These are phyloP conservation scores for Eucalyptus shirleyi DNA, from an alignment of 345 rosid species.

Conservation along the genomic window DNA sequence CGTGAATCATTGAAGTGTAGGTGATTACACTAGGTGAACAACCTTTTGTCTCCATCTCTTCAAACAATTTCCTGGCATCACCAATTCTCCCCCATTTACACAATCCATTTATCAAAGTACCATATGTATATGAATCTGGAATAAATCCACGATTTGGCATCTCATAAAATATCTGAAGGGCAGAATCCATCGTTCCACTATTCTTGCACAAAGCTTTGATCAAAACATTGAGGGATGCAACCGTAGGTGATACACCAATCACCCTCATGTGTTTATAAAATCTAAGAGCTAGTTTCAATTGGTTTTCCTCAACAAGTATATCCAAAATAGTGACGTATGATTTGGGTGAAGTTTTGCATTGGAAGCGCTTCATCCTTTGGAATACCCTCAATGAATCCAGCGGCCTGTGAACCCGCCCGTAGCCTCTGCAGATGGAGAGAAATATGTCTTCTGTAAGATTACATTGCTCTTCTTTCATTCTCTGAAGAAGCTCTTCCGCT, in stretches of 20 bases:
- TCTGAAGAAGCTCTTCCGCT: constrained; percentile 55
- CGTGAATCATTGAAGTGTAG: constrained; percentile 60
- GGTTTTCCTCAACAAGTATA: constrained; percentile 78
- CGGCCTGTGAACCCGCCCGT: constrained; percentile 70
- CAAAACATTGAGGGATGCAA: constrained; percentile 70
- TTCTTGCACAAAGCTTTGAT: constrained; percentile 83
- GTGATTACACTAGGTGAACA: constrained; percentile 82
- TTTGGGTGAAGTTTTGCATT: constrained; percentile 42
- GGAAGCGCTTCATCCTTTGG: constrained; percentile 54
- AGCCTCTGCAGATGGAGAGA: constrained; percentile 63
- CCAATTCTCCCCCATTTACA: constrained; percentile 47
- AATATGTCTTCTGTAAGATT: constrained; percentile 40
- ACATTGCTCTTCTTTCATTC: constrained; percentile 66
- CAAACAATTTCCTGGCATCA: constrained; percentile 63
- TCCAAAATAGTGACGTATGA: constrained; percentile 45
- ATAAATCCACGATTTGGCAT: constrained; percentile 60
- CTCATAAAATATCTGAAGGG: constrained; percentile 59
- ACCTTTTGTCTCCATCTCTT: constrained; percentile 63
- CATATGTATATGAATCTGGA: constrained; percentile 85
- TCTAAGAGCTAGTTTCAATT: constrained; percentile 42
- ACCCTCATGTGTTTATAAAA: constrained; percentile 65
- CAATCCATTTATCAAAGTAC: constrained; percentile 80
- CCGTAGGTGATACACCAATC: constrained; percentile 43
- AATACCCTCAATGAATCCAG: constrained; percentile 62
- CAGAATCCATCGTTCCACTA: constrained; percentile 48